Evolutionary conservation across 2,329 filamentous ascomycete genomes (phyloP), one percentile per base, ranked within the genome.

Genomic region (Pseudopithomyces chartarum): DNA sequence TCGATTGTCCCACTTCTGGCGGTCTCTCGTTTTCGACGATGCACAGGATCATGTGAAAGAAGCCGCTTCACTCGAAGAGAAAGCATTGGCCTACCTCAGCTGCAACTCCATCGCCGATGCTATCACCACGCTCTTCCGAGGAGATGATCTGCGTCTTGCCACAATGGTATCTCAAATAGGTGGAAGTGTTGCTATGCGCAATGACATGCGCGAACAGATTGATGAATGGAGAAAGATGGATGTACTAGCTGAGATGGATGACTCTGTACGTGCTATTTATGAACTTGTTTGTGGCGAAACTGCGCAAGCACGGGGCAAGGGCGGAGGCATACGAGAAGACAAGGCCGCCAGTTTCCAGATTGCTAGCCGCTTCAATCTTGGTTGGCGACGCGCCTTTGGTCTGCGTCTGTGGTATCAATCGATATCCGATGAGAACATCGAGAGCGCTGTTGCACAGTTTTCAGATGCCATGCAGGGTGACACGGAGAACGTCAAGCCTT

Each of bases 331-430:
- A 1, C 79, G 89, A 8, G 95, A 98, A 74, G 91, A 98, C 76
- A 88, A 90, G 43, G 84, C 89, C 38, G 84, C 88, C 13, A 89
- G 89, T 0, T 97, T 99, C 70, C 84, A 87, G 52, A 90, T 99
- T 62, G 90, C 92, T 1, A 85, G 90, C 66, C 88, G 88, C 45
- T 99, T 97, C 72, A 87, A 87, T 4, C 82, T 99, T 34, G 90
- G 96, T 73, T 99, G 95, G 95, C 88, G 91, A 73, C 93, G 96
- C 70, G 89, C 93, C 0, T 97, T 99, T 74, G 94, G 91, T 11
- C 82, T 99, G 48, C 87, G 93, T 42, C 81, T 99, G 1, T 98
- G 92, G 90, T 99, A 97, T 73, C 88, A 88, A 43, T 90, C 87
- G 39, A 82, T 85, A 2, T 80, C 85, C 33, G 82, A 87, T 38